Percentiles rank a stretch among this genome's conserved stretches.
Conservation (phyloP, 2,329 filamentous ascomycete species). For the Apiospora marii region DNA sequence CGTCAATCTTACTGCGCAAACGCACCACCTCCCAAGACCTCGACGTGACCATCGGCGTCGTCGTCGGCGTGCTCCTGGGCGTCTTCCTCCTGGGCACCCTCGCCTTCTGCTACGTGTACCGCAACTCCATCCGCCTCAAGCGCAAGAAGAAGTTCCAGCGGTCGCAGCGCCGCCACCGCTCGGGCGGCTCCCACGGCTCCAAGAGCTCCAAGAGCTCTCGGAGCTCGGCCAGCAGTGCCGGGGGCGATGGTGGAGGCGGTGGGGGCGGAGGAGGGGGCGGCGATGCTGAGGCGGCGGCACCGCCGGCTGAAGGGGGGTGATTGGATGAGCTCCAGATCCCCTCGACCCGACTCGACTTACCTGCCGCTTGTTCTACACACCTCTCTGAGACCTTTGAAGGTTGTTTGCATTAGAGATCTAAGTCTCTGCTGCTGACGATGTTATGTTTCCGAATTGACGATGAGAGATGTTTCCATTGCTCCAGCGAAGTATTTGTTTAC, state of each 20-base stretch:
- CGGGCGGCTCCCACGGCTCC: constrained; percentile 30
- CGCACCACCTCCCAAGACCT: constrained; percentile 29
- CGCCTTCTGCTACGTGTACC: constrained; percentile 35
- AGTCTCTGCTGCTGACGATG: neutral
- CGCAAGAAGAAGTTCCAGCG: constrained; percentile 25
- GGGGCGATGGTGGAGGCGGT: neutral
- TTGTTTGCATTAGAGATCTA: neutral
- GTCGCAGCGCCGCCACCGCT: neutral
- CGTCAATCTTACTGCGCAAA: constrained; percentile 26
- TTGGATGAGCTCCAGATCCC: too few species aligned
- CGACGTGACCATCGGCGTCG: constrained; percentile 36
- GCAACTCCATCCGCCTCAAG: constrained; percentile 33
- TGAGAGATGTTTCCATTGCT: neutral
- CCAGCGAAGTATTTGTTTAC: neutral
- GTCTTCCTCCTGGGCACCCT: constrained; percentile 33
- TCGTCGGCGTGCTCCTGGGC: constrained; percentile 36
- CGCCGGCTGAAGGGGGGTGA: neutral
- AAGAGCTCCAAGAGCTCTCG: constrained; percentile 30
- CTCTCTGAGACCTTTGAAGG: neutral
- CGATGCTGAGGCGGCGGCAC: constrained; percentile 3
- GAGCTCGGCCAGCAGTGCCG: neutral
- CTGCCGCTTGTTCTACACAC: too few species aligned
- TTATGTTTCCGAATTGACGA: neutral
- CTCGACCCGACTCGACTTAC: too few species aligned
- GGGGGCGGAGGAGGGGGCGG: constrained; percentile 26